phyloP scores from a whole-genome alignment of 129 eudicot species.

The Arctium lappa region DNA sequence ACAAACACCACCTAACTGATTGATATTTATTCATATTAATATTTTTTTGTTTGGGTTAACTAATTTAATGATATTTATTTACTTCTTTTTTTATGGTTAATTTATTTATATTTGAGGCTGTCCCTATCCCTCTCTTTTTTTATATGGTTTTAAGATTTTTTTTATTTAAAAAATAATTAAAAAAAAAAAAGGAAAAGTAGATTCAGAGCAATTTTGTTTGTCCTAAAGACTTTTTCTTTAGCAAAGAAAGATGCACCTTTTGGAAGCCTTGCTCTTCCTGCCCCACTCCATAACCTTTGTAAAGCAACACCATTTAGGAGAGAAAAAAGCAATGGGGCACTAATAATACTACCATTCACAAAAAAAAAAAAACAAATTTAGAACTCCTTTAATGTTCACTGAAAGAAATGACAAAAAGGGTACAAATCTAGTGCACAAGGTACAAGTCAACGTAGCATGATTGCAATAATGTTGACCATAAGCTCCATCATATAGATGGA shows the following conservation, averaged over 20 bases:
- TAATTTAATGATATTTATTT: too few species aligned
- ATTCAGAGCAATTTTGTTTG: background rate
- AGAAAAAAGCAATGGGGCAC: constrained; percentile 3
- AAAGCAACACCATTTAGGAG: constrained; percentile 27
- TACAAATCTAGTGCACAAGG: background rate
- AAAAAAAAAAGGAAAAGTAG: background rate
- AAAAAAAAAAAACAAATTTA: background rate
- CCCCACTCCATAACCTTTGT: constrained; percentile 17
- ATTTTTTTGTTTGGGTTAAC: too few species aligned
- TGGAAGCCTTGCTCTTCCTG: background rate
- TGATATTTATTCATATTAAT: too few species aligned
- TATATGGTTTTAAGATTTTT: background rate
- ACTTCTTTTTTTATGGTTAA: too few species aligned
- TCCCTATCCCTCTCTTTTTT: background rate
- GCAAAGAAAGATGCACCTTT: constrained; percentile 26
- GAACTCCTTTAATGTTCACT: background rate
- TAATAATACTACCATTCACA: constrained; percentile 11
- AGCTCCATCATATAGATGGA: background rate
- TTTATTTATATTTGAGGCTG: background rate
- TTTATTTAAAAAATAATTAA: background rate
- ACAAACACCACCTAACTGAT: too few species aligned
- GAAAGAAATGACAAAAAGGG: background rate
- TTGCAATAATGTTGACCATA: background rate
- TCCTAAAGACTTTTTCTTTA: constrained; percentile 22
- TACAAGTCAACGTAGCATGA: background rate